Conservation (phyloP, 2,329 filamentous ascomycete species). For the Ceratocystis diversiconidia region DNA sequence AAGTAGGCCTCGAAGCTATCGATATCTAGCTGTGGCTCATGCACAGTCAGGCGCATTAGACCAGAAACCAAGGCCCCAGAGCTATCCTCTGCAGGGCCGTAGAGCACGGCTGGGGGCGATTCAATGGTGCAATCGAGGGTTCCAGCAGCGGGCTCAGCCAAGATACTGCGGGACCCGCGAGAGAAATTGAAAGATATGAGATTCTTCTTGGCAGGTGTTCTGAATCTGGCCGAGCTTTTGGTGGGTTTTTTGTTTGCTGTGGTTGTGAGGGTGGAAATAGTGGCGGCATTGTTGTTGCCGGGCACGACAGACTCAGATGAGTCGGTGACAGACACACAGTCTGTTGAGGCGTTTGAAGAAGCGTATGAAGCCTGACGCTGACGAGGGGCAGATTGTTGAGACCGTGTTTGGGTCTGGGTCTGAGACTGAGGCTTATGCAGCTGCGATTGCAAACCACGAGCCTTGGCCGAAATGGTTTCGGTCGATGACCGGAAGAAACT, state of each 20-base stretch:
- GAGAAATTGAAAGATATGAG: slow-evolving; percentile 25
- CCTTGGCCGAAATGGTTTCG: slow-evolving; percentile 30
- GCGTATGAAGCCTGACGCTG: slow-evolving; percentile 16
- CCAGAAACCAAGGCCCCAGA: slow-evolving; percentile 77
- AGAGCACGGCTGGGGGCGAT: slow-evolving; percentile 74
- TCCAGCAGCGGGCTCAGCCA: slow-evolving; percentile 28
- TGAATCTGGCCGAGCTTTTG: slow-evolving; percentile 20
- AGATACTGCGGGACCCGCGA: slow-evolving; percentile 26
- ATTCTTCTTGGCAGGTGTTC: slow-evolving; percentile 27
- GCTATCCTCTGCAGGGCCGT: slow-evolving; percentile 59
- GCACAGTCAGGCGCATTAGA: slow-evolving; percentile 60
- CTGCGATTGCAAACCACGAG: slow-evolving; percentile 14
- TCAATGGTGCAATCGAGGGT: slow-evolving; percentile 52
- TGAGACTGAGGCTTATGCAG: slow-evolving; percentile 14
- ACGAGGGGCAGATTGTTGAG: not conserved
- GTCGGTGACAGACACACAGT: slow-evolving; percentile 29
- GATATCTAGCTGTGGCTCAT: slow-evolving; percentile 51
- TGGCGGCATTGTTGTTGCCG: slow-evolving; percentile 30
- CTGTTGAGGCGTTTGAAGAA: slow-evolving; percentile 15
- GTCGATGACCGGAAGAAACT: slow-evolving; percentile 44
- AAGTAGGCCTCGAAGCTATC: slow-evolving; percentile 61
- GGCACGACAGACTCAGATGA: slow-evolving; percentile 23
- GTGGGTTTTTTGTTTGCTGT: slow-evolving; percentile 14
- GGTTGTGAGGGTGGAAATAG: slow-evolving; percentile 29
- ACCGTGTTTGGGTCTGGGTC: slow-evolving; percentile 6